A percentile compares a stretch with the other conserved stretches of the same genome.
phyloP scores from a whole-genome alignment of 1,284 basidiomycete species.

The Porodaedalea pini region DNA sequence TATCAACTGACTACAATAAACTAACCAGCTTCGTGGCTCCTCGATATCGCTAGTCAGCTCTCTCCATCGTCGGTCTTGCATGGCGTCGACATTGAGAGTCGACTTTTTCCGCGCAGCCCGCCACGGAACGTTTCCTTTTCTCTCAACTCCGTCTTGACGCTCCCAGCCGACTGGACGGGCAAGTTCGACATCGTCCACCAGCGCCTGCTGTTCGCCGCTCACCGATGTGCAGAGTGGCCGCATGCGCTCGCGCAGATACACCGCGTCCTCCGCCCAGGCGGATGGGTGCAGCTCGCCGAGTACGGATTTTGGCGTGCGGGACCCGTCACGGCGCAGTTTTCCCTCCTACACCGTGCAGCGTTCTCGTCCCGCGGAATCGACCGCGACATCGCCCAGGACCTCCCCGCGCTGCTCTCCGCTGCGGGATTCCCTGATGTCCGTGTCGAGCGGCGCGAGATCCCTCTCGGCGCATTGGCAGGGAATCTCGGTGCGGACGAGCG shows the following conservation, averaged over 20 bases:
- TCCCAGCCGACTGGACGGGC: constrained; percentile 24
- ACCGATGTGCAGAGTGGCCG: constrained; percentile 23
- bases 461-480: constrained; percentile 25
- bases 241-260: constrained; percentile 21
- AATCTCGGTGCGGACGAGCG: constrained; percentile 18
- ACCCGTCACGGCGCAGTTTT: no score
- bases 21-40: no score
- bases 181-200: constrained; percentile 26
- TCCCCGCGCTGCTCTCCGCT: constrained; percentile 24
- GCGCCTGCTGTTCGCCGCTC: constrained; percentile 23
- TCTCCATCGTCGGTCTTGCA: no score
- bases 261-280: constrained; percentile 26
- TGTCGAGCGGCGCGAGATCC: constrained; percentile 15
- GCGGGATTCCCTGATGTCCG: constrained; percentile 26
- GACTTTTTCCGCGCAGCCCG: constrained; percentile 19
- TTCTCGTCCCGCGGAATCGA: constrained; percentile 23
- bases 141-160: constrained; percentile 19
- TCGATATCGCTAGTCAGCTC: no score
- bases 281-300: constrained; percentile 25
- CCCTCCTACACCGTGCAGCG: no score
- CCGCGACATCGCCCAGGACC: constrained; percentile 19
- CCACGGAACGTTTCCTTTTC: constrained; percentile 20
- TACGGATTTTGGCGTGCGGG: no score
- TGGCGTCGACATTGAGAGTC: constrained; percentile 23
- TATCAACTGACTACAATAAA: no score